Base-by-base conservation (phyloP, 2,329 filamentous ascomycete species). In the Phialophora chinensis region DNA sequence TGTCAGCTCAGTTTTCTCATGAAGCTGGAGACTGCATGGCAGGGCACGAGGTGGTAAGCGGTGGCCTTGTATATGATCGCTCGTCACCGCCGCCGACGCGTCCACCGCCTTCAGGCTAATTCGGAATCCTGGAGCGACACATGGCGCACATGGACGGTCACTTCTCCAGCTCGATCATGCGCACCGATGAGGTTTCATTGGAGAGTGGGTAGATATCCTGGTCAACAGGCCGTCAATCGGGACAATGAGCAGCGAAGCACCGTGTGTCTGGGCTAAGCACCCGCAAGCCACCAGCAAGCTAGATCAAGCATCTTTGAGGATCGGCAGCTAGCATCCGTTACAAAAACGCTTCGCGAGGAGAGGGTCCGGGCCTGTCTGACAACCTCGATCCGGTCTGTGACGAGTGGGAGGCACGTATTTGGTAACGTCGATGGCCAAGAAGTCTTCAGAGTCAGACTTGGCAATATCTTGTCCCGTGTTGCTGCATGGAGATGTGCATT, bases 311-410 rank as follows among this genome's bases (percentile, higher is more conserved):
- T 38, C 44, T 20, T 67, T 63, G 25, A 35, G 63, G 61, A 57
- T 63, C 55, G 64, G 64, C 64, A 62, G 47, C 53, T 58, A 65
- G 69, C 71, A 58, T 68, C 58, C 44, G 71, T 64, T 33, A 47
- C 57, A 25, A 60, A 65, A 65, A 56, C 11, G 63, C 50, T 31
- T 55, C 50, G 35, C 55, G 17, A 23, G 12, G 47, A 17, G 23
- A 20, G 33, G 35, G 44, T 61, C 59, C 59, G 59, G 20, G 31
- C 33, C 8, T 61, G 47, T 61, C 59, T 61, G 59, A 61, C 47
- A 17, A 25, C 8, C 2, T 42, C 47, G 4, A 61, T 60, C 29
- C 6, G 20, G 42, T 5, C 10, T 47, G 49, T 12, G 47, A 61
- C 38, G 8, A 27, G 44, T n/a, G 7, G 23, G 25, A 50, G 17